Base-by-base conservation (phyloP, 208 protist species). In the Leishmania lainsoni region DNA sequence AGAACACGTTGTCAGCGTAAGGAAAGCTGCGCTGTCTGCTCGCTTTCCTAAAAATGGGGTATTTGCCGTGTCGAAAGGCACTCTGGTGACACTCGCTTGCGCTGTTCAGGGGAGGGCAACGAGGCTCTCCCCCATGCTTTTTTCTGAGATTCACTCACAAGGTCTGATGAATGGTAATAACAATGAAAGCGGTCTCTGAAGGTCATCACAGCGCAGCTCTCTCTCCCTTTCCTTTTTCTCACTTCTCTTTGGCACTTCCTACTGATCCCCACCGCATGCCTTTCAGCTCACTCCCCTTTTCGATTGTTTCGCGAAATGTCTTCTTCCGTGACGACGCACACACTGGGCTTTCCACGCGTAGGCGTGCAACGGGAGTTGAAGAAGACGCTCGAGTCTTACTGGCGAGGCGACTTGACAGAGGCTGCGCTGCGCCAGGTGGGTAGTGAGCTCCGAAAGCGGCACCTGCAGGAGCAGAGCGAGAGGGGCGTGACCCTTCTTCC, bases 291-390 rank as follows among this genome's bases (percentile, higher is more conserved):
- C 45, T 26, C 29, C 35, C 9, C 29, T 45, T 45, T n/a, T 26
- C 71, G 0, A 16, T 42, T 32, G 26, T 26, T 45, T 39, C 45
- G 8, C 12, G 16, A 51, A 68, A 76, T 61, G 51, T 8, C 73
- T 35, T 76, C 76, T 56, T 42, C 45, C 42, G 17, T 92, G 51
- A 32, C 87, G 6, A 87, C 83, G 35, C 90, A 93, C 81, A 93
- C 88, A 4, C 83, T 97, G 39, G 94, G 94, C 32, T 97, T 96
- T 79, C 95, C 96, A 32, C 87, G 94, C 48, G 90, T 97, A 85
- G 96, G 94, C 29, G 88, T 83, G 58, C 90, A 96, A 76, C 68
- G 68, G 42, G 68, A 72, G 68, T 45, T 72, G 5, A 72, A 72
- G 42, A 72, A 72, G 45, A 45, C 86, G 94, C 88, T 98, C 59